Percentiles rank a stretch among this genome's conserved stretches.
Conservation (phyloP, 2,329 filamentous ascomycete species). For the Phyllosticta citriasiana region DNA sequence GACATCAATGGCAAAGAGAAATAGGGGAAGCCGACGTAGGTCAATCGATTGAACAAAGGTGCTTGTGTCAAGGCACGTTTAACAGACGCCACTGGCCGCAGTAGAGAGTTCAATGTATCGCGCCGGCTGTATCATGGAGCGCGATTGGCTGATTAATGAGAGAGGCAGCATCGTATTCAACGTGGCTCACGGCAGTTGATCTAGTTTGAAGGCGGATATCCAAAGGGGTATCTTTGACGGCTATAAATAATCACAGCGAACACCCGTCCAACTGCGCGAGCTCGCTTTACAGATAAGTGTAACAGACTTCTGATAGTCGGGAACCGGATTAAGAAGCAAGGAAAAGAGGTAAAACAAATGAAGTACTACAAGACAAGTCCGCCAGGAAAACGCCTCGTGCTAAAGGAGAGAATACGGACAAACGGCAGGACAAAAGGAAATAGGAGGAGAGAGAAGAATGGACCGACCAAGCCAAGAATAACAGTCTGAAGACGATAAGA, state of each 20-base stretch:
- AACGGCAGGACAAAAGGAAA: not conserved
- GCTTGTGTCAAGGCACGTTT: no score
- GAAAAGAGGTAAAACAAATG: not conserved
- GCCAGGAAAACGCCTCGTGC: slow-evolving; percentile 1
- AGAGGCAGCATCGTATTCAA: no score
- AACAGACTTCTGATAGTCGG: not conserved
- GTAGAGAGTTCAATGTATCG: no score
- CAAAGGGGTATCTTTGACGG: not conserved
- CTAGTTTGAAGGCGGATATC: not conserved
- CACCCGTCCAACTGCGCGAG: not conserved
- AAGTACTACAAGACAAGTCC: not conserved
- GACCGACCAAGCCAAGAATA: not conserved
- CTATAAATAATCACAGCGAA: not conserved
- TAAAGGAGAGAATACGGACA: slow-evolving; percentile 1
- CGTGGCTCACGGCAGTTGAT: no score
- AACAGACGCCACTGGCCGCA: no score
- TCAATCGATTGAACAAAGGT: no score
- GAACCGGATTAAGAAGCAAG: not conserved
- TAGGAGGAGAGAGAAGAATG: not conserved
- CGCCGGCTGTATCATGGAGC: no score
- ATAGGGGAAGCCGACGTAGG: no score
- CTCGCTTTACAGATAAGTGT: not conserved
- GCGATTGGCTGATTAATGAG: no score
- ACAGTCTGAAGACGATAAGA: not conserved
- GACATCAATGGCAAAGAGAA: no score